Base-by-base conservation (phyloP, 139 green algal species). In the Auxenochlorella pyrenoidosa region DNA sequence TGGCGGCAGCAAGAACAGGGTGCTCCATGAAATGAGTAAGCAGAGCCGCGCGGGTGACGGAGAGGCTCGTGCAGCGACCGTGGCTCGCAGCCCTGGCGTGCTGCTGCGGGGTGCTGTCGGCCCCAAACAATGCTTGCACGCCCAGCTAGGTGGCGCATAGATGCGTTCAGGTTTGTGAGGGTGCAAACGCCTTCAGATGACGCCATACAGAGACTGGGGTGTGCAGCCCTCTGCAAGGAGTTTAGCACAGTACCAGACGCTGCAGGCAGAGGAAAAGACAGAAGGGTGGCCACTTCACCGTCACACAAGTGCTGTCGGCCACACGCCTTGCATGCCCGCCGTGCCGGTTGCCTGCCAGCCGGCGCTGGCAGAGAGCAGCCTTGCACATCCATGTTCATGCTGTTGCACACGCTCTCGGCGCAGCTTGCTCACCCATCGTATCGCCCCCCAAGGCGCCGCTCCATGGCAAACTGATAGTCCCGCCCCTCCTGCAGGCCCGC, bases 391-490 rank as follows among this genome's bases (percentile, higher is more conserved):
- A 30, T 24, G n/a, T n/a, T 44, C n/a, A 5, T 24, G 63, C 63
- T 30, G 21, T n/a, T 38, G 30, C 28, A 71, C 10, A 34, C 34
- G 34, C 2, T 3, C 70, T 12, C 70, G 70, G 70, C 70, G 70
- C 4, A 5, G 32, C 3, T 43, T 19, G 70, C 65, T 34, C 82
- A 70, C 30, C 89, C 88, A 47, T 91, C 88, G n/a, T 86, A 90
- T 24, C 51, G 66, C 19, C 89, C 85, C 26, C 89, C 89, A 13
- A 90, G 5, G 47, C 86, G 76, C 44, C 72, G 79, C 43, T 65
- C 60, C 89, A 92, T 82, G 12, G 54, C 77, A 22, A 92, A 92
- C 71, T 83, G 58, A 12, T 80, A 89, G 30, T 80, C 65, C 0
- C 71, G 54, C 51, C 36, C 58, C 65, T 80, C 32, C 72, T 77